Percentiles rank a stretch among this genome's conserved stretches.
phyloP scores from a whole-genome alignment of 495 filamentous ascomycete genomes.

The Ramalina peruviana region DNA sequence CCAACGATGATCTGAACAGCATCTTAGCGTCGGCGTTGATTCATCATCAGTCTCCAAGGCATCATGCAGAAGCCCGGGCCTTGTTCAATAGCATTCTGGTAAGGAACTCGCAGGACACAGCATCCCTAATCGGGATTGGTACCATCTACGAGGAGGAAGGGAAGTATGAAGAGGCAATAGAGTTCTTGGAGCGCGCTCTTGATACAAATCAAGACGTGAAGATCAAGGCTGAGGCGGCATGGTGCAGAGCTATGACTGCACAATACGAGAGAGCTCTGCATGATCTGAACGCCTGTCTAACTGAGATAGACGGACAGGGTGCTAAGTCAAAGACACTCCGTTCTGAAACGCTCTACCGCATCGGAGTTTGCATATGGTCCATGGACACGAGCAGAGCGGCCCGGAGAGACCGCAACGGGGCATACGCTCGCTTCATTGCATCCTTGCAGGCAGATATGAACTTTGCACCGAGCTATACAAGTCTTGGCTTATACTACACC shows the following conservation, averaged over 20 bases:
- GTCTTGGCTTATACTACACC: conserved; percentile 84
- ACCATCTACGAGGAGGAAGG: conserved; percentile 86
- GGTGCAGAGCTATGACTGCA: conserved; percentile 77
- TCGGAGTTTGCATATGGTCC: conserved; percentile 84
- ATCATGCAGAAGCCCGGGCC: conserved; percentile 72
- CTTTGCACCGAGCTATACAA: conserved; percentile 85
- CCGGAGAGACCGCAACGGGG: conserved; percentile 60
- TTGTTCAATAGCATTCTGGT: conserved; percentile 70
- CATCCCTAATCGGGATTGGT: conserved; percentile 78
- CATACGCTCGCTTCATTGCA: conserved; percentile 71
- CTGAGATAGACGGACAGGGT: conserved; percentile 38
- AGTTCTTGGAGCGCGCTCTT: conserved; percentile 63
- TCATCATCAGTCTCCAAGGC: conserved; percentile 72
- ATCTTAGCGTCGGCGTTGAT: conserved; percentile 72
- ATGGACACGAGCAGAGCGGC: conserved; percentile 52
- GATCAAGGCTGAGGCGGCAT: conserved; percentile 70
- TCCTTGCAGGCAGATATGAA: conserved; percentile 79
- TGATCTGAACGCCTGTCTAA: conserved; percentile 57
- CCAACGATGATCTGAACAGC: conserved; percentile 56
- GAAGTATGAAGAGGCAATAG: conserved; percentile 63
- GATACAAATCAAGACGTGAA: conserved; percentile 59
- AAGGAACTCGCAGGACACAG: conserved; percentile 55
- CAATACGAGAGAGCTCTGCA: conserved; percentile 47
- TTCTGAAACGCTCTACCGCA: conserved; percentile 71
- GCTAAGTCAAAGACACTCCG: conserved; percentile 53